Conservation (phyloP, 2,329 filamentous ascomycete species). For the Epichloe sibirici region DNA sequence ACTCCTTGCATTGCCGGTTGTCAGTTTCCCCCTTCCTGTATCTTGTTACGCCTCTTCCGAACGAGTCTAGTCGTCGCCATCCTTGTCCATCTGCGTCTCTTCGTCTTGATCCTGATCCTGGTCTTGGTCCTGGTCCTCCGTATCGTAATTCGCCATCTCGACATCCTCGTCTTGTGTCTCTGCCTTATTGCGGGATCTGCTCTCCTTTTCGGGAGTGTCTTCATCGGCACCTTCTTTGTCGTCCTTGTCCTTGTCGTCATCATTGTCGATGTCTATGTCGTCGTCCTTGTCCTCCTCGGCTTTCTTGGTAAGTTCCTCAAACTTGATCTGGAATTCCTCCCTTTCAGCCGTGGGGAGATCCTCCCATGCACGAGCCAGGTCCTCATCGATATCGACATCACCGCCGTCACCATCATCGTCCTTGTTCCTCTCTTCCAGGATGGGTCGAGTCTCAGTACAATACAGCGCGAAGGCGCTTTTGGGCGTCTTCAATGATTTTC, state of each 20-base stretch:
- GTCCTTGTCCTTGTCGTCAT: conserved; percentile 2
- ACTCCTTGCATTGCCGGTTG: conserved; percentile 1
- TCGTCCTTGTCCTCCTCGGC: conserved; percentile 16
- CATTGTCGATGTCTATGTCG: conserved; percentile 11
- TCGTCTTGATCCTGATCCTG: conserved; percentile 5
- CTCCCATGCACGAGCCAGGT: conserved; percentile 43
- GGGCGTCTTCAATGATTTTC: conserved; percentile 30
- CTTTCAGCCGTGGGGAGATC: conserved; percentile 36
- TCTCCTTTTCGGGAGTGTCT: conserved; percentile 11
- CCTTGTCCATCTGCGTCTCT: conserved; percentile 22
- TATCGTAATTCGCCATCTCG: conserved; percentile 36
- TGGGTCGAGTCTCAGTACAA: conserved; percentile 35
- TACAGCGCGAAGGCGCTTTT: conserved; percentile 42
- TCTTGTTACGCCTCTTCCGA: neutral
- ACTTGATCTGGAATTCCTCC: conserved; percentile 33
- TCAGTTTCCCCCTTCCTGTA: neutral
- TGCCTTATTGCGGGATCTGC: conserved; percentile 15
- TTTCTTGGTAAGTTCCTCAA: conserved; percentile 15
- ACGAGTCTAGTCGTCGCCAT: conserved; percentile 12
- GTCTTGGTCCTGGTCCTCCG: conserved; percentile 22
- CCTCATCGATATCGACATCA: conserved; percentile 35
- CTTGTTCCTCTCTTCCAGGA: conserved; percentile 32
- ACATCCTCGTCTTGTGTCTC: conserved; percentile 34
- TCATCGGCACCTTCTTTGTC: conserved; percentile 8
- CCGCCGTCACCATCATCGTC: conserved; percentile 18